Conservation (phyloP, 2,329 filamentous ascomycete species). For the Coniochaeta sp. region DNA sequence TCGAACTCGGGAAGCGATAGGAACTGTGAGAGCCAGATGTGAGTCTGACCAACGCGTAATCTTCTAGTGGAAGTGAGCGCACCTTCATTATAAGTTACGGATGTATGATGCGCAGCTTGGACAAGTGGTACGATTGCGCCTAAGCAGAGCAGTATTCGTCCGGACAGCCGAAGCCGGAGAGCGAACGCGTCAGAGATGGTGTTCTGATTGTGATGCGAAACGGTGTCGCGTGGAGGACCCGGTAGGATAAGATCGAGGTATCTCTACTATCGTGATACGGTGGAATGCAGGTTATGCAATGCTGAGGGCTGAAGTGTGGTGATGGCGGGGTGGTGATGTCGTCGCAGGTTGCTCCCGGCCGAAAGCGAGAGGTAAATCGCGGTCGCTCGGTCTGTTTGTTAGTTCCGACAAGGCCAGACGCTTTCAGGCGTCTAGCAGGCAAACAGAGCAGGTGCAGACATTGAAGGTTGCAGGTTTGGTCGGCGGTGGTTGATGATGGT, state of each 20-base stretch:
- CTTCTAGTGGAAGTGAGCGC: constrained; percentile 3
- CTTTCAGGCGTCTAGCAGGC: constrained; percentile 1
- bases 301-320: background rate
- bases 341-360: background rate
- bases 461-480: background rate
- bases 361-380: background rate
- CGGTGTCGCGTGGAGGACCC: background rate
- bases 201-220: background rate
- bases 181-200: background rate
- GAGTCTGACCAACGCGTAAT: background rate
- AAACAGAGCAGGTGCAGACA: constrained; percentile 1
- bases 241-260: background rate
- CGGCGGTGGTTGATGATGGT: background rate
- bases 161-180: background rate
- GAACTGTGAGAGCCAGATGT: constrained; percentile 52
- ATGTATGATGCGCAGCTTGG: background rate
- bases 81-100: constrained; percentile 19
- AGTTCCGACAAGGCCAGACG: background rate
- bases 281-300: background rate
- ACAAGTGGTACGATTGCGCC: background rate
- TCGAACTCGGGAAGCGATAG: constrained; percentile 87
- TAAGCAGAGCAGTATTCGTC: background rate
- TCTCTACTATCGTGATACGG: background rate
- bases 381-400: constrained; percentile 2
- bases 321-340: background rate